phyloP scores from a whole-genome alignment of 2,329 filamentous ascomycete species.

The Penicillium fuscoglaucum region DNA sequence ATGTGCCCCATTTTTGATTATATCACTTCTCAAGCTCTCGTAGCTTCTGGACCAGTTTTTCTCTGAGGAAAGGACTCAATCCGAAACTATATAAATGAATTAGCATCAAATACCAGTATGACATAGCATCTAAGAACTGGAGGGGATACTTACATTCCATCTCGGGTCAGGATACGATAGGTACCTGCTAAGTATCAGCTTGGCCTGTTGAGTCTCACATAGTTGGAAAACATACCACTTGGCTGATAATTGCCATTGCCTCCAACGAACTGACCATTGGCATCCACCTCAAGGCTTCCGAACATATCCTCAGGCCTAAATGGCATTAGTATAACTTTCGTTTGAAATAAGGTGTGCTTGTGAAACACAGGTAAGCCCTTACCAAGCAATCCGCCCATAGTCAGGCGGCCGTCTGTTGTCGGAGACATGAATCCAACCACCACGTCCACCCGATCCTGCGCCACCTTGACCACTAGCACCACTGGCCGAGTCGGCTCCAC shows the following conservation, averaged over 20 bases:
- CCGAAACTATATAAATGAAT: slow-evolving; percentile 42
- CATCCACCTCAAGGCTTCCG: slow-evolving; percentile 63
- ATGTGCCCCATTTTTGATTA: background rate
- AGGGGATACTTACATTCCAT: slow-evolving; percentile 55
- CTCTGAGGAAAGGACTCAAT: slow-evolving; percentile 50
- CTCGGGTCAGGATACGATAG: slow-evolving; percentile 61
- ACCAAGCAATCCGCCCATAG: slow-evolving; percentile 63
- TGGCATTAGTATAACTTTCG: slow-evolving; percentile 16
- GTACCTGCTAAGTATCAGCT: slow-evolving; percentile 45
- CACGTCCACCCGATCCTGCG: slow-evolving; percentile 57
- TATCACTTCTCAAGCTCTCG: slow-evolving; percentile 33
- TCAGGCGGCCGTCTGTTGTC: slow-evolving; percentile 62
- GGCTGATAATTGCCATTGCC: slow-evolving; percentile 59
- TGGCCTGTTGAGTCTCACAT: background rate
- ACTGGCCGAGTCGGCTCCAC: slow-evolving; percentile 50
- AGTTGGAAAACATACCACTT: slow-evolving; percentile 46
- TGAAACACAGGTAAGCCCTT: slow-evolving; percentile 4
- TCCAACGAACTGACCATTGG: slow-evolving; percentile 57
- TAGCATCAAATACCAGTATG: slow-evolving; percentile 17
- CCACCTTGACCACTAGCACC: slow-evolving; percentile 61
- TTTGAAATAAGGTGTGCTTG: background rate
- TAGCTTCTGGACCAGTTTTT: slow-evolving; percentile 52
- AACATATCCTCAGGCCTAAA: slow-evolving; percentile 63
- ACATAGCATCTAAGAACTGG: background rate
- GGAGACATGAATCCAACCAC: slow-evolving; percentile 64